Evolutionary conservation across 2,329 filamentous ascomycete species (phyloP).

Genomic region (Sarocladium strictum): DNA sequence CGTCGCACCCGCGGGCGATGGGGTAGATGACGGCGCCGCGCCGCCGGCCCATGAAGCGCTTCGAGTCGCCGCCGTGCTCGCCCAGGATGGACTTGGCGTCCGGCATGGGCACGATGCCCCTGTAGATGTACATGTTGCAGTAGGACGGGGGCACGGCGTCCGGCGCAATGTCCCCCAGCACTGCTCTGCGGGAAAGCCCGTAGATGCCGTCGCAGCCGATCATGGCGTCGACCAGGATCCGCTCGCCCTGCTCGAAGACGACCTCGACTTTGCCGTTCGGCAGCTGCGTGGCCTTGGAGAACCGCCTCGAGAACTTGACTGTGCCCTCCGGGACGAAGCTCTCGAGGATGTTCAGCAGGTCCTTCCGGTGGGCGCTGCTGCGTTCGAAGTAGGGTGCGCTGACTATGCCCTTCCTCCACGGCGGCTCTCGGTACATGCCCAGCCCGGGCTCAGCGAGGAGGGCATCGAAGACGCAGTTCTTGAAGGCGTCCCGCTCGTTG

Average conservation of each 20-base stretch:
- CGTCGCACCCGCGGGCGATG: neutral
- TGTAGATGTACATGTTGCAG: slow-evolving; percentile 9
- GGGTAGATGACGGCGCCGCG: neutral
- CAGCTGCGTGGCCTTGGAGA: neutral
- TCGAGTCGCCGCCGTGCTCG: slow-evolving; percentile 4
- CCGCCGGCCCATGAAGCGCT: neutral
- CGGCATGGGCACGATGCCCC: slow-evolving; percentile 3
- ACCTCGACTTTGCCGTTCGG: neutral
- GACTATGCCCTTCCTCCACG: slow-evolving; percentile 1
- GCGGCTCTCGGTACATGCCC: neutral
- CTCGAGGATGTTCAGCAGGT: slow-evolving; percentile 5
- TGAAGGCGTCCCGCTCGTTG: neutral
- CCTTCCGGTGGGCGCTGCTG: neutral
- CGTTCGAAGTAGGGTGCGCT: slow-evolving; percentile 5
- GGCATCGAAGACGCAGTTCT: slow-evolving; percentile 5
- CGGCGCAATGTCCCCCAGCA: neutral
- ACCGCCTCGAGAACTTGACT: slow-evolving; percentile 1
- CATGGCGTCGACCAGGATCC: neutral
- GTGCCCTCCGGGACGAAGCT: slow-evolving; percentile 6
- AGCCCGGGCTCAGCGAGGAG: slow-evolving; percentile 1
- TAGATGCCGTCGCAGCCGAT: slow-evolving; percentile 6
- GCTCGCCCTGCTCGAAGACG: neutral
- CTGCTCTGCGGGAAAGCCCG: neutral
- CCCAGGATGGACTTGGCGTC: slow-evolving; percentile 1
- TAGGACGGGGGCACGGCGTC: neutral